Percentiles rank a stretch among this genome's conserved stretches.
Conservation (phyloP, 73 alveolate species). For the Tetrahymena elliotti region DNA sequence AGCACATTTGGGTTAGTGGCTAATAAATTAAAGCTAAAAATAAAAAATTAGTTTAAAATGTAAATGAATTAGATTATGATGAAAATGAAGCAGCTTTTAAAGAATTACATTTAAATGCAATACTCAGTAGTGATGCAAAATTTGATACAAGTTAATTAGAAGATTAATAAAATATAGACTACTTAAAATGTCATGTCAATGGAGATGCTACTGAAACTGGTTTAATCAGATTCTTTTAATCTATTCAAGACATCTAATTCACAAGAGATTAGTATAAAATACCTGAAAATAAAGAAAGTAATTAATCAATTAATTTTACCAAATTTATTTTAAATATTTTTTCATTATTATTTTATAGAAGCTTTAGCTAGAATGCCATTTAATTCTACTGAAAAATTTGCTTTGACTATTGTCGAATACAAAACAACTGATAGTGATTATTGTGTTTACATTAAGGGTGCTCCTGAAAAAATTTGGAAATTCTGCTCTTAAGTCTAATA, state of each 20-base stretch:
- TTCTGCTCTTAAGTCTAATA: constrained; percentile 52
- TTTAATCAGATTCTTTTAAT: neutral
- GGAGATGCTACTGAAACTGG: constrained; percentile 32
- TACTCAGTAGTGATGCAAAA: constrained; percentile 11
- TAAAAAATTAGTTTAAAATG: neutral
- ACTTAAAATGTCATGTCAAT: neutral
- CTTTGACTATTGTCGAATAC: neutral
- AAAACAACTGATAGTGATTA: constrained; percentile 8
- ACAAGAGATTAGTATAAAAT: neutral
- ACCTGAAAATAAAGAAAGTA: neutral
- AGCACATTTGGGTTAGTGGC: constrained; percentile 20
- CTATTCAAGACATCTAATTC: neutral
- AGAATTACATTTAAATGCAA: constrained; percentile 1
- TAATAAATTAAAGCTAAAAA: neutral
- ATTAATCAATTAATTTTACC: neutral
- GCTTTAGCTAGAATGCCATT: neutral
- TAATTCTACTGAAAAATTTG: constrained; percentile 2
- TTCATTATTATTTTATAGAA: neutral
- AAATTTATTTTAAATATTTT: no score
- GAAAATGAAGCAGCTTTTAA: constrained; percentile 8
- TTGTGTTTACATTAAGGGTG: constrained; percentile 83
- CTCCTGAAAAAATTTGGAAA: constrained; percentile 81
- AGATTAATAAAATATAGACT: neutral
- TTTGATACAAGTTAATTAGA: neutral
- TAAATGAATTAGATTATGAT: neutral